Conservation (phyloP, 768 basidiomycete genomes). For the Pholiota molesta region DNA sequence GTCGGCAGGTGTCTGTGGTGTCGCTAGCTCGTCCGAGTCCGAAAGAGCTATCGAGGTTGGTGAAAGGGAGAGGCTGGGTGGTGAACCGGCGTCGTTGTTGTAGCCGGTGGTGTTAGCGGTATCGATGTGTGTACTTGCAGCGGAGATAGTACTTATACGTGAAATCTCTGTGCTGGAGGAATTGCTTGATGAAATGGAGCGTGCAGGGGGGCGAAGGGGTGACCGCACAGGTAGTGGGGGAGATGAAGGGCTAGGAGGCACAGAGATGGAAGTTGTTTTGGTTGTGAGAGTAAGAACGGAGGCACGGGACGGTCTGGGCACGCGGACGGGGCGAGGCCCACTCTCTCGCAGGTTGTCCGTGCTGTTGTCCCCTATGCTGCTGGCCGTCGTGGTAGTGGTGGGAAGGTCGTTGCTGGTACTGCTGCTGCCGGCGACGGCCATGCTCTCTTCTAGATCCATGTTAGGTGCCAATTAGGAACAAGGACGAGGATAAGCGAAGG, state of each 20-base stretch:
- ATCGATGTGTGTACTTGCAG: conserved; percentile 13
- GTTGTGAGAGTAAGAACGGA: conserved; percentile 20
- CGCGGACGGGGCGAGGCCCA: conserved; percentile 48
- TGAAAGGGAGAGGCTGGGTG: not conserved
- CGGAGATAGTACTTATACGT: conserved; percentile 4
- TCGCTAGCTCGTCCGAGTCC: conserved; percentile 24
- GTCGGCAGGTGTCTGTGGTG: conserved; percentile 23
- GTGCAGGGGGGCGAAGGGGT: conserved; percentile 36
- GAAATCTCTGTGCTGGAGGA: conserved; percentile 3
- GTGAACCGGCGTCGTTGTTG: conserved; percentile 1
- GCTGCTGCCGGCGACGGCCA: conserved; percentile 10
- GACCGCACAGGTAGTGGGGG: conserved; percentile 39
- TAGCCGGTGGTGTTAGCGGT: conserved; percentile 19
- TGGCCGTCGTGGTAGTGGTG: conserved; percentile 4
- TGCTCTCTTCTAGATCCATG: conserved; percentile 9
- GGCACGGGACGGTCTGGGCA: conserved; percentile 40
- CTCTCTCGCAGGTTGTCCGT: conserved; percentile 3
- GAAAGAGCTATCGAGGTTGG: not conserved
- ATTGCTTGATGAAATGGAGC: conserved; percentile 26
- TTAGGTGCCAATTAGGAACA: conserved; percentile 9
- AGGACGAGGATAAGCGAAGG: conserved; percentile 2
- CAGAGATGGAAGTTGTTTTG: not conserved
- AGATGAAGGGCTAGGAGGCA: conserved; percentile 29
- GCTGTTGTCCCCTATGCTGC: not conserved
- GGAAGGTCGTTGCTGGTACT: conserved; percentile 8